A percentile compares a stretch with the other conserved stretches of the same genome.
These are phyloP conservation scores for Penicillium herquei DNA, from an alignment of 495 filamentous ascomycete genomes.

Conservation along the genomic window DNA sequence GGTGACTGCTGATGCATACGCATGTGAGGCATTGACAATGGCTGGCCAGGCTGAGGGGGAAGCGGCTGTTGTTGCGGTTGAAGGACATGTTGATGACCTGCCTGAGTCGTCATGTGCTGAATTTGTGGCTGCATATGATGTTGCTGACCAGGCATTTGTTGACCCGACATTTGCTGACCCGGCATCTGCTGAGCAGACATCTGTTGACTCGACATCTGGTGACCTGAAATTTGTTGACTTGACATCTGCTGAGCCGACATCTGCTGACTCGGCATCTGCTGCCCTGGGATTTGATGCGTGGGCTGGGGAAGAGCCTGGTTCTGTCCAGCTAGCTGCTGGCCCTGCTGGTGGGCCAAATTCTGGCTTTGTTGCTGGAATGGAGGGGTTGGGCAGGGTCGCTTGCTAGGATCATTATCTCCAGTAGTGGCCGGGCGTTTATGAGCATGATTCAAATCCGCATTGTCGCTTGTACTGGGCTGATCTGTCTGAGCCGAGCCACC, in stretches of 20 bases:
- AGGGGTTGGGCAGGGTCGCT: slow-evolving; percentile 33
- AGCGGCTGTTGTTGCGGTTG: slow-evolving; percentile 10
- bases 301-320: slow-evolving; percentile 9
- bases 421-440: slow-evolving; percentile 26
- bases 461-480: not conserved
- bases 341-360: slow-evolving; percentile 3
- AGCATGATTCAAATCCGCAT: slow-evolving; percentile 18
- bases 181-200: not conserved
- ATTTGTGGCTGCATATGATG: slow-evolving; percentile 17
- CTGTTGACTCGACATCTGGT: not conserved
- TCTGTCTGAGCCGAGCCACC: slow-evolving; percentile 10
- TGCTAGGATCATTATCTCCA: slow-evolving; percentile 33
- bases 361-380: slow-evolving; percentile 19
- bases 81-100: slow-evolving; percentile 8
- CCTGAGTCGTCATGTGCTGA: slow-evolving; percentile 17
- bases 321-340: slow-evolving; percentile 4
- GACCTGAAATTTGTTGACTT: not conserved
- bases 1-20: slow-evolving; percentile 28
- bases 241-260: slow-evolving; percentile 7
- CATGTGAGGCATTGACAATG: slow-evolving; percentile 23
- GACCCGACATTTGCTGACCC: not conserved
- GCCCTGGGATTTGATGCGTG: too few species aligned
- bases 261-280: slow-evolving; percentile 16
- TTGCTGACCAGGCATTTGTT: slow-evolving; percentile 8
- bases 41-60: slow-evolving; percentile 17